Conservation (phyloP, 495 filamentous ascomycete genomes). For the Cudoniella acicularis region DNA sequence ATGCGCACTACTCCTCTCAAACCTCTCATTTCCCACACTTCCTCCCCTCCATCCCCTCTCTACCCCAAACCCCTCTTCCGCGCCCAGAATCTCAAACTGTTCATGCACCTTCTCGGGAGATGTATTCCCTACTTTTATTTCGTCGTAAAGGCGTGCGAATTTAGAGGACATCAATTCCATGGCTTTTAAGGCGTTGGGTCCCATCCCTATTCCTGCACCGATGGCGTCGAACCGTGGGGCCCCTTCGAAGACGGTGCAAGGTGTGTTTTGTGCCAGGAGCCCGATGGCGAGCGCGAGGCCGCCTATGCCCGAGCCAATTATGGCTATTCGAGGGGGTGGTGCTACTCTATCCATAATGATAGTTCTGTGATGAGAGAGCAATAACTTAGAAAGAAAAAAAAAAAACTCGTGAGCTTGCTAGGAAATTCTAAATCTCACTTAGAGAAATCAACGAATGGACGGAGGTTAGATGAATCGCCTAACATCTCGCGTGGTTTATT, state of each 20-base stretch:
- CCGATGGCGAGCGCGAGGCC: constrained; percentile 3
- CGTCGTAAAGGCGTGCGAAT: neutral
- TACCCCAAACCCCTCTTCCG: constrained; percentile 50
- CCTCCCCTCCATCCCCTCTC: constrained; percentile 46
- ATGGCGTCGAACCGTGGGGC: constrained; percentile 28
- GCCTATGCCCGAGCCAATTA: neutral
- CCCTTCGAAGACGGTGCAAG: constrained; percentile 5
- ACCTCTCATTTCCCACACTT: constrained; percentile 22
- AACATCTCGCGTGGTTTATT: no score
- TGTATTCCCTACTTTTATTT: constrained; percentile 27
- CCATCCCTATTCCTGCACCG: constrained; percentile 58
- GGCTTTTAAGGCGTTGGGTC: constrained; percentile 52
- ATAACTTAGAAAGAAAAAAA: no score
- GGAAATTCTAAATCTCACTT: no score
- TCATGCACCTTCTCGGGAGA: constrained; percentile 3
- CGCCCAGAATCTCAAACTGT: constrained; percentile 23
- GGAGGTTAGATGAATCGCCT: no score
- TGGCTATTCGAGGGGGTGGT: neutral
- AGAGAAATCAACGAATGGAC: no score
- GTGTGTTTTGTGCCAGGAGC: constrained; percentile 1
- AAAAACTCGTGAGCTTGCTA: no score
- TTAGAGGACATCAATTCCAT: constrained; percentile 46
- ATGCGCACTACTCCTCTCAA: neutral
- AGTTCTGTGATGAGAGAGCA: neutral
- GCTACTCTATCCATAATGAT: neutral